phyloP scores from a whole-genome alignment of 2,329 filamentous ascomycete species.

The Scytalidium lignicola region DNA sequence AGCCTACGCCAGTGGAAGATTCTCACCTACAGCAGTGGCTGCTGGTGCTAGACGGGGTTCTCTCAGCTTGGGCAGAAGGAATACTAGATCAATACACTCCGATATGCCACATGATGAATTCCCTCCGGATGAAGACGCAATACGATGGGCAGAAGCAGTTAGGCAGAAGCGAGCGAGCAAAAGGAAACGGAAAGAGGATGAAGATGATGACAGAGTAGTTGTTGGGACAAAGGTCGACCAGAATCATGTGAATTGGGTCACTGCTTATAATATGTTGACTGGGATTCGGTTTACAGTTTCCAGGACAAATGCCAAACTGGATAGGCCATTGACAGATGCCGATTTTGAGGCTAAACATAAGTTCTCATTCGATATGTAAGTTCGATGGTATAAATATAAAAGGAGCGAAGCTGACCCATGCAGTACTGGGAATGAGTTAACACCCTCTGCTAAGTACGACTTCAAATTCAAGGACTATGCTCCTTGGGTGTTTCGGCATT shows the following conservation, averaged over 20 bases:
- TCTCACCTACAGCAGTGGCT: conserved; percentile 58
- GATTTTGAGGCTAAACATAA: conserved; percentile 96
- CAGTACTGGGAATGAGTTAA: conserved; percentile 92
- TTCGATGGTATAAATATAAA: conserved; percentile 17
- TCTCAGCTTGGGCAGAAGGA: conserved; percentile 72
- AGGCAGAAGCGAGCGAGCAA: conserved; percentile 88
- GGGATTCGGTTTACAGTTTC: conserved; percentile 97
- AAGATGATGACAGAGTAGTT: conserved; percentile 90
- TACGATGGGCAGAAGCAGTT: conserved; percentile 88
- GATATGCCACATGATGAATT: conserved; percentile 81
- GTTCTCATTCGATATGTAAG: conserved; percentile 96
- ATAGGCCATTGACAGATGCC: conserved; percentile 80
- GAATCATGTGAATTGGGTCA: conserved; percentile 94
- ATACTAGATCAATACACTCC: conserved; percentile 80
- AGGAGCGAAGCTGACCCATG: conserved; percentile 28
- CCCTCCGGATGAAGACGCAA: conserved; percentile 81
- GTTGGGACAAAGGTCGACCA: conserved; percentile 98
- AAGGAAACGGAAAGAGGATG: conserved; percentile 73
- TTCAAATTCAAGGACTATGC: conserved; percentile 99
- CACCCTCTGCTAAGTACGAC: conserved; percentile 97
- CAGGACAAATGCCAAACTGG: conserved; percentile 92
- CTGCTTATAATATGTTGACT: conserved; percentile 98
- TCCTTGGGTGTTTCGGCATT: conserved; percentile 96
- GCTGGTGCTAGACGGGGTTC: conserved; percentile 68
- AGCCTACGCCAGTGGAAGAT: conserved; percentile 67